Base-by-base conservation (phyloP, 495 filamentous ascomycete genomes). In the Aeminium ludgeri region DNA sequence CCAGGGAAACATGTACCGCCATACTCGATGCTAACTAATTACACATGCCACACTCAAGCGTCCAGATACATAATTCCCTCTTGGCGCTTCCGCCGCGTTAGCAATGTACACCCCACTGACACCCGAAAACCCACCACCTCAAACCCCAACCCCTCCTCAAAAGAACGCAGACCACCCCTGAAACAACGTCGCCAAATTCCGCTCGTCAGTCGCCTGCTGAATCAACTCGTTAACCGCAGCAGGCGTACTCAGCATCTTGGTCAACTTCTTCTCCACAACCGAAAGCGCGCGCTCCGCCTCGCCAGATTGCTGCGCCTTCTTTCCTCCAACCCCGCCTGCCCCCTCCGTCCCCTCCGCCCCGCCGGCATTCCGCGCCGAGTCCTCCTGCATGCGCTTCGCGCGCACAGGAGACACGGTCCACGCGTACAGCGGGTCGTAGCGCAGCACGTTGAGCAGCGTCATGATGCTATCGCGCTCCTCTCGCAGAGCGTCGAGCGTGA, bases 141-240 rank as follows among this genome's bases (percentile, higher is more conserved):
- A n/a, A n/a, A n/a, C n/a, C n/a, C n/a, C n/a, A n/a, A n/a, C n/a
- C n/a, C n/a, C n/a, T n/a, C 25, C 27, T 11, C n/a, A 48, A 6
- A 6, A 48, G 17, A 18, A 48, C 2, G 48, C 48, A 3, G 39
- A 39, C 48, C 48, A 51, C 19, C 48, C 48, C 30, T 10, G 20
- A 69, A 84, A 97, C 46, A 97, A 65, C 34, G 95, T 73, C 3
- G 91, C 91, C 52, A 97, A 58, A 58, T 97, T 95, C 54, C 72
- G 69, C 65, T 89, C 86, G 62, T 96, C 91, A 10, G 76, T 84
- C 17, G 91, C 87, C 61, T 87, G 80, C 56, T 95, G 89, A 46
- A 96, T 96, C 41, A 97, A 61, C 56, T 96, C 89, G 53, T 94
- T 96, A 20, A 97, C 89, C 30, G 86, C 94, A 12, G 89, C 89